Conservation (phyloP, 805 yeast genomes). For the Kluyveromyces dobzhanskii region DNA sequence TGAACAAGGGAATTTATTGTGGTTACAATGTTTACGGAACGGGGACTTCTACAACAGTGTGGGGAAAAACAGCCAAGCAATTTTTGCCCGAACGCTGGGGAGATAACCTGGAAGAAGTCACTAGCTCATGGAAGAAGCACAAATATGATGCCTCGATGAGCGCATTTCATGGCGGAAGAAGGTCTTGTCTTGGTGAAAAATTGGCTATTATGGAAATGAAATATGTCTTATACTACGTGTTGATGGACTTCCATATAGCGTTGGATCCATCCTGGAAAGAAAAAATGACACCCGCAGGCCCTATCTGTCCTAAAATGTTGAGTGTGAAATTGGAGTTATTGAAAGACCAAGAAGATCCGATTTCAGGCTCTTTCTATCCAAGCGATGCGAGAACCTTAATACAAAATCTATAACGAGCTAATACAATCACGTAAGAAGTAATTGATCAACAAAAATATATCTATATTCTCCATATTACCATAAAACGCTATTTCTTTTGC, state of each 20-base stretch:
- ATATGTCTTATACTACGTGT: constrained; percentile 31
- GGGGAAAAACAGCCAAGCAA: constrained; percentile 38
- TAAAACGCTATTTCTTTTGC: no score
- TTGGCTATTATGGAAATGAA: constrained; percentile 42
- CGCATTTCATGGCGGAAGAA: constrained; percentile 50
- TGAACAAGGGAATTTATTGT: constrained; percentile 44
- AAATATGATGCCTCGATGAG: constrained; percentile 40
- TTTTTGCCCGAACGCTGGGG: constrained; percentile 52
- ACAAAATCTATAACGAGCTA: no score
- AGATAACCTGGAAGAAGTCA: constrained; percentile 28
- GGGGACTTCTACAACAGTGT: constrained; percentile 35
- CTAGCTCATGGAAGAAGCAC: constrained; percentile 32
- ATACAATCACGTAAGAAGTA: no score
- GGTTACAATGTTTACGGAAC: constrained; percentile 50
- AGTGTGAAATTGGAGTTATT: constrained; percentile 17
- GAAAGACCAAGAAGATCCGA: neutral
- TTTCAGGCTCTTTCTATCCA: no score
- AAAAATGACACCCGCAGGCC: constrained; percentile 49
- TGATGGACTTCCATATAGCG: constrained; percentile 30
- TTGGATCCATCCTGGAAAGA: constrained; percentile 41
- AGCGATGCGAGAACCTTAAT: no score
- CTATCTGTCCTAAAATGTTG: constrained; percentile 40
- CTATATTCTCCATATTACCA: no score
- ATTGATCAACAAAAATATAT: no score
- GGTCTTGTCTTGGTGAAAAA: constrained; percentile 56